Evolutionary conservation across 2,329 filamentous ascomycete species (phyloP).

Genomic region (Coniella lustricola): DNA sequence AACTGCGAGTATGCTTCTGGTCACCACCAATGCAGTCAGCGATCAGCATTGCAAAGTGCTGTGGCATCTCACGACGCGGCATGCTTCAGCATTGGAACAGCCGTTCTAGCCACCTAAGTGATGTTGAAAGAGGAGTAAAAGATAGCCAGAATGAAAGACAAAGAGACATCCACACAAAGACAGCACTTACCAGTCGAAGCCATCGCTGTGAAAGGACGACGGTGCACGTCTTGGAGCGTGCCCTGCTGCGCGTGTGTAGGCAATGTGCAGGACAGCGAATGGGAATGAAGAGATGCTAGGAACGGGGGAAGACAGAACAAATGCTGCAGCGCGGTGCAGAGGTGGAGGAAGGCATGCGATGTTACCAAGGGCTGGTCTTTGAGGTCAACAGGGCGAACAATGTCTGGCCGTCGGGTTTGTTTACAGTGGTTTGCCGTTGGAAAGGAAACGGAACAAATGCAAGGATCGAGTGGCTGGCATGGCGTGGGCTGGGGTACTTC

Average conservation of each 20-base stretch:
- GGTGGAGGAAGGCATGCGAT: constrained; percentile 1
- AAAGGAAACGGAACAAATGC: constrained; percentile 7
- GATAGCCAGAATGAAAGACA: not conserved
- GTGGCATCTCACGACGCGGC: too few relatives aligned
- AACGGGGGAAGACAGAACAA: constrained; percentile 13
- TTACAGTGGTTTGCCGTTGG: constrained; percentile 3
- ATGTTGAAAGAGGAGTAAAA: not conserved
- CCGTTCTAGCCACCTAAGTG: not conserved
- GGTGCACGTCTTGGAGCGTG: not conserved
- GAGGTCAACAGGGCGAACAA: constrained; percentile 2
- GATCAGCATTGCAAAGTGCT: too few relatives aligned
- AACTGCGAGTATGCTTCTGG: constrained; percentile 16
- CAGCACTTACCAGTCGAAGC: constrained; percentile 14
- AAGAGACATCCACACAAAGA: not conserved
- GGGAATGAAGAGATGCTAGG: constrained; percentile 6
- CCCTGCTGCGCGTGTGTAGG: not conserved
- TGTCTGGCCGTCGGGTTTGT: constrained; percentile 1
- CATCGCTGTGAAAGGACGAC: constrained; percentile 6
- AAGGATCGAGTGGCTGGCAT: constrained; percentile 7
- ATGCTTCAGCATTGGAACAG: not conserved
- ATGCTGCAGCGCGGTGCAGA: constrained; percentile 1
- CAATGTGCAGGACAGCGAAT: not conserved
- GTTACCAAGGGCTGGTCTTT: constrained; percentile 7
- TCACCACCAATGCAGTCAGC: constrained; percentile 5
- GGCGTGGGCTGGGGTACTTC: constrained; percentile 1